Base-by-base conservation (phyloP, 208 protist genomes). In the Porcisia deanei region DNA sequence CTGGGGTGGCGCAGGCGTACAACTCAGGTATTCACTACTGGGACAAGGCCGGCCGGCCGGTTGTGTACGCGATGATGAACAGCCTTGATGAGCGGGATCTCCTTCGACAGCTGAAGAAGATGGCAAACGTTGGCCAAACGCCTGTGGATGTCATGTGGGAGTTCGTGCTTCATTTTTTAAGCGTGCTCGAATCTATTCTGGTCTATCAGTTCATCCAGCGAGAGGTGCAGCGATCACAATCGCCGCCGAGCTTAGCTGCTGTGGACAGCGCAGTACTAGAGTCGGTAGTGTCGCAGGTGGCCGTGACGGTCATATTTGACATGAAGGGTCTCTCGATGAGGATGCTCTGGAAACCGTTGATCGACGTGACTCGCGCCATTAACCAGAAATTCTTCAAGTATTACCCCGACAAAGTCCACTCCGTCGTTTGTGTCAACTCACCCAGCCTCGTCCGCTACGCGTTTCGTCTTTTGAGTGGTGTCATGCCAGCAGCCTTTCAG, bases 401-500 rank as follows among this genome's bases (percentile, higher is more conserved):
- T 80, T 92, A 91, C 79, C 88, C 90, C 5, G 79, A 91, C 58
- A 52, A 76, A 34, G 61, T 94, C 9, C 88, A 92, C 71, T 79
- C 61, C 53, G 60, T 94, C 12, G 72, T 89, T 59, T 70, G 86
- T 1, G 86, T 89, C n/a, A 92, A 92, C 70, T 86, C 83, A 45
- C 73, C 81, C 12, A 47, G 73, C 9, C 39, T 80, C 22, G 64
- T 89, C 39, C 77, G 59, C 37, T 70, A 85, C 18, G 54, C 73
- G 16, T 88, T 86, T 61, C 25, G 73, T 30, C 54, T 78, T 3
- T 54, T 89, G 9, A 73, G 78, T 30, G 57, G 67, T 10, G 68
- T 71, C 30, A 58, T 86, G 58, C 64, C 76, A 14, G 45, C 66
- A 16, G 34, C 49, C 49, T 86, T 86, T 10, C 74, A 85, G 25